These are phyloP conservation scores for Begonia masoniana DNA, from an alignment of 306 rosid species.

Conservation along the genomic window DNA sequence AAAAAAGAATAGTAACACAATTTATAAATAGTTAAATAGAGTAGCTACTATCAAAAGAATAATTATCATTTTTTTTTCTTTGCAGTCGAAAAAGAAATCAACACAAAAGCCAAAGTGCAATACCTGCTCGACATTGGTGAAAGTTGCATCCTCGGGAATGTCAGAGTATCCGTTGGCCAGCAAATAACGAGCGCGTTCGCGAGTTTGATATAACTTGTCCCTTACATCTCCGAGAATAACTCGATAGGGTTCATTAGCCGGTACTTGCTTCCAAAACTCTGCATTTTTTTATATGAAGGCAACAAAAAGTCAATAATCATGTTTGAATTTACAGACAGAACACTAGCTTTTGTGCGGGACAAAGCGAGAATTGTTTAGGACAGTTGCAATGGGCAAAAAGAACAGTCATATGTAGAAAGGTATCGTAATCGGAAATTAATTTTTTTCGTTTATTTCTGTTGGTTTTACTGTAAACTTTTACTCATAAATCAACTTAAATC, in stretches of 20 bases:
- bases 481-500: too few relatives aligned
- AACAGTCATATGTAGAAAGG: too few relatives aligned
- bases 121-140: constrained; percentile 73
- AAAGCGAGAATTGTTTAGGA: too few relatives aligned
- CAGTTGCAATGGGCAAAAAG: too few relatives aligned
- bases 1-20: constrained; percentile 5
- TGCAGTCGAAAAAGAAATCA: background rate
- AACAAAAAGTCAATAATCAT: background rate
- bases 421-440: too few relatives aligned
- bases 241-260: constrained; percentile 76
- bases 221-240: constrained; percentile 76
- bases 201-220: constrained; percentile 79
- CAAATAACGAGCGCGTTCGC: constrained; percentile 80
- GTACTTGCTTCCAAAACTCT: constrained; percentile 86
- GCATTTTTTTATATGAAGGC: constrained; percentile 4
- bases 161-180: constrained; percentile 66
- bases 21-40: too few relatives aligned
- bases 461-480: too few relatives aligned
- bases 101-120: constrained; percentile 4
- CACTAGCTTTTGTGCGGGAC: too few relatives aligned
- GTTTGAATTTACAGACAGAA: constrained; percentile 11
- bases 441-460: too few relatives aligned
- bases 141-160: constrained; percentile 70
- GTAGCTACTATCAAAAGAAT: too few relatives aligned
- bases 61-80: too few relatives aligned